phyloP scores from a whole-genome alignment of 164 flowering plant species.

The Euptelea pleiosperma region DNA sequence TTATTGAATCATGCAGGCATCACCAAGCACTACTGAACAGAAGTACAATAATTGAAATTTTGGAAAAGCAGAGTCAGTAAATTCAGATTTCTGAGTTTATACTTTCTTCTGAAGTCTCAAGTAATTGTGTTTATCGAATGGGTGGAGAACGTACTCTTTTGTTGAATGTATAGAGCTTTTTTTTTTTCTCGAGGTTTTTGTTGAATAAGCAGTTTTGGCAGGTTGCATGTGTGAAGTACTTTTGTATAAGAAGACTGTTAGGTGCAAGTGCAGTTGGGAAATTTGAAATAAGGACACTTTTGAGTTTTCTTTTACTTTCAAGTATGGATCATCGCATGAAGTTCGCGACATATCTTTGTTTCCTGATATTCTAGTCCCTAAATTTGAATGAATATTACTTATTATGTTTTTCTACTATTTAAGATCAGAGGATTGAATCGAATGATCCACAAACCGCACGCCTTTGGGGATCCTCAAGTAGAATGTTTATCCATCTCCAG shows the following conservation, averaged over 20 bases:
- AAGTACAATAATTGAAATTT: slow-evolving; percentile 49
- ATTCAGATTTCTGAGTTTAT: slow-evolving; percentile 11
- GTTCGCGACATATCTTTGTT: neutral
- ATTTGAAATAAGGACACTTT: slow-evolving; percentile 15
- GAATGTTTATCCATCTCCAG: too few species aligned
- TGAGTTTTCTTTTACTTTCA: neutral
- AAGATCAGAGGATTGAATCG: neutral
- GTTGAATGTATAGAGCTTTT: slow-evolving; percentile 38
- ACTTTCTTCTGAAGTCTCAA: slow-evolving; percentile 9
- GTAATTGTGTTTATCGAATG: slow-evolving; percentile 7
- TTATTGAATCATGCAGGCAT: slow-evolving; percentile 46
- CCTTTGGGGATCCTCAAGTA: too few species aligned
- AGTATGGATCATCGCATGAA: slow-evolving; percentile 7
- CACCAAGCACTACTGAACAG: slow-evolving; percentile 62
- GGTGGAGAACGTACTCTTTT: slow-evolving; percentile 13
- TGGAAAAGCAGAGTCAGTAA: neutral
- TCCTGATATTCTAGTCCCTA: too few species aligned
- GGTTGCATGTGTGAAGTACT: slow-evolving; percentile 17
- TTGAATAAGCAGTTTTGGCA: slow-evolving; percentile 46
- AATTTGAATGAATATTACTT: too few species aligned
- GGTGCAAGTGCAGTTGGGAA: slow-evolving; percentile 18
- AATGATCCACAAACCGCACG: too few species aligned
- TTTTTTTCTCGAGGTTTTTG: slow-evolving; percentile 16
- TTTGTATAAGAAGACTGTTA: slow-evolving; percentile 15
- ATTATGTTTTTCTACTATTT: neutral